Evolutionary conservation across 495 filamentous ascomycete species (phyloP), one percentile per base, ranked within the genome.

Genomic region (Aspergillus mulundensis): DNA sequence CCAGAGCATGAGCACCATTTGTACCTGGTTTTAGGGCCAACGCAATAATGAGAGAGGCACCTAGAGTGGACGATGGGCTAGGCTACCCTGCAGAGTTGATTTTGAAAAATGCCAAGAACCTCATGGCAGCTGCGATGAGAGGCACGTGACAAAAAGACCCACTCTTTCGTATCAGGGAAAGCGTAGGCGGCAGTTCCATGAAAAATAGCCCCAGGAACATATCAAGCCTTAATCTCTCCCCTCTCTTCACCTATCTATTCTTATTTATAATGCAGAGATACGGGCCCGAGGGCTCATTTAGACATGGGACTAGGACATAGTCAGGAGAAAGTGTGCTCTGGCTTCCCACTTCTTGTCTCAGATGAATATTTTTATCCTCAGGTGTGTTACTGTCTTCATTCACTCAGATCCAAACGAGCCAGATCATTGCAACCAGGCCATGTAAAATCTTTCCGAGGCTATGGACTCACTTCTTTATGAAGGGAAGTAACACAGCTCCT

Each of bases 401-500:
- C 15, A 32, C 25, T 47, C 45, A 18, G 20, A 21, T 5, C 6
- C 10, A 23, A 11, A 15, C 5, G 32, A 7, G 11, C 32, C 11
- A 2, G 32, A 4, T 28, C 8, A 4, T 28, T 8, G 25, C 3
- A 28, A 28, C 8, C 25, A 4, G 25, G 4, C 4, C 25, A 28
- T 28, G 3, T 28, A 8, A 4, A 8, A 8, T 28, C 8, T 8
- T 28, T 28, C 25, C n/a, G n/a, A 28, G 23, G 14, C 41, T 30
- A 42, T 25, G 46, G 4, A 32, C 32, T 41, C 34, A 49, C 34
- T 19, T 21, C 5, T 39, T 8, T 25, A 19, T 16, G 5, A n/a
- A 48, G 36, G 15, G 34, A 19, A 42, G 44, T 49, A 56, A 56
- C 53, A 49, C 53, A 48, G 42, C 5, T 20, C 3, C 11, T n/a